Evolutionary conservation across 2,329 filamentous ascomycete species (phyloP).

Genomic region (Exophiala sideris): DNA sequence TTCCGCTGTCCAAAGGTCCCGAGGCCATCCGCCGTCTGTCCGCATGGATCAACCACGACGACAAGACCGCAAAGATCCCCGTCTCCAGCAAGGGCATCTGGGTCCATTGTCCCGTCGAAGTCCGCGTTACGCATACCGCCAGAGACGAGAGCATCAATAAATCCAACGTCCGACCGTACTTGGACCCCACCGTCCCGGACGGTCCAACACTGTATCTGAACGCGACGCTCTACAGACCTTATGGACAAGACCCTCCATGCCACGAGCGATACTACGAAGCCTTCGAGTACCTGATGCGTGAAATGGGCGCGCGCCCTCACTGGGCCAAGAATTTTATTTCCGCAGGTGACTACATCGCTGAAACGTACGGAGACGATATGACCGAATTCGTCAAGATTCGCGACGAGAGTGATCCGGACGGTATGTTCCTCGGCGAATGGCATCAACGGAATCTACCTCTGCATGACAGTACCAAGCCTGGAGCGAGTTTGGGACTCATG

Average conservation of each 20-base stretch:
- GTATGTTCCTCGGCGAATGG: constrained; percentile 90
- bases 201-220: constrained; percentile 84
- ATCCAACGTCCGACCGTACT: constrained; percentile 53
- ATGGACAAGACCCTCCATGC: constrained; percentile 73
- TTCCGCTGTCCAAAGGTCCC: constrained; percentile 80
- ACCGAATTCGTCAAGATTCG: constrained; percentile 65
- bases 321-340: constrained; percentile 89
- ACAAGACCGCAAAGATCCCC: constrained; percentile 67
- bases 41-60: constrained; percentile 76
- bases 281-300: constrained; percentile 87
- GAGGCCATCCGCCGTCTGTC: constrained; percentile 80
- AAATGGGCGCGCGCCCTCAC: constrained; percentile 76
- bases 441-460: constrained; percentile 65
- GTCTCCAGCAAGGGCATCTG: constrained; percentile 76
- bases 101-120: constrained; percentile 87
- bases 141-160: constrained; percentile 34
- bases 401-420: constrained; percentile 69
- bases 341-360: constrained; percentile 57
- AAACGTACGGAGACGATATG: constrained; percentile 67
- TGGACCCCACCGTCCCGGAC: constrained; percentile 68
- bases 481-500: constrained; percentile 17
- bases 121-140: constrained; percentile 73
- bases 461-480: constrained; percentile 28
- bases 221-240: constrained; percentile 82
- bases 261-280: constrained; percentile 76